Percentiles rank a stretch among this genome's conserved stretches.
Evolutionary conservation across 495 filamentous ascomycete species (phyloP).

Genomic region (Pseudomonodictys pantanalensis): DNA sequence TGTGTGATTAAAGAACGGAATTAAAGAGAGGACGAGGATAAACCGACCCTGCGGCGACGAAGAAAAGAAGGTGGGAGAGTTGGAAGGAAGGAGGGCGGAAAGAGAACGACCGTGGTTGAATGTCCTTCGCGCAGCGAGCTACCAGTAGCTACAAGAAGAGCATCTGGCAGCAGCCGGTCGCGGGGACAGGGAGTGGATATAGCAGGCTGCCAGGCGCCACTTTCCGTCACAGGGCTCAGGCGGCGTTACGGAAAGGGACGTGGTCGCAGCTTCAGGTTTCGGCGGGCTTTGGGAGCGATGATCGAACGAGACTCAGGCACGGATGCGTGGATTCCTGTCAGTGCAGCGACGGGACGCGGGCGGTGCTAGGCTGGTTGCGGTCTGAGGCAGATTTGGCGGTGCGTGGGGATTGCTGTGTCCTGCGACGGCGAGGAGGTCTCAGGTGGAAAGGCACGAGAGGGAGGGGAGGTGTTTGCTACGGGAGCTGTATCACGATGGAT

Average conservation of each 20-base stretch:
- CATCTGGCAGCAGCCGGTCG: conserved; percentile 20
- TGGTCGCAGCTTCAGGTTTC: background rate
- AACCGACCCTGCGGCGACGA: conserved; percentile 28
- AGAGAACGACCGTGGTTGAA: conserved; percentile 12
- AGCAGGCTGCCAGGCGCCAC: conserved; percentile 20
- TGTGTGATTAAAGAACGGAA: conserved; percentile 12
- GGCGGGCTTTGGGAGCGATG: background rate
- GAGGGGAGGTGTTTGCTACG: background rate
- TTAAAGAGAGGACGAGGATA: conserved; percentile 28
- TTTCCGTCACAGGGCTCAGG: background rate
- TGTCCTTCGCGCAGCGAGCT: conserved; percentile 35
- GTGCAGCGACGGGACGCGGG: background rate
- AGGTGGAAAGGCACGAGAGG: background rate
- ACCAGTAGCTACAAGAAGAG: conserved; percentile 32
- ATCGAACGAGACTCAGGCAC: conserved; percentile 25
- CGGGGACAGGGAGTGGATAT: conserved; percentile 28
- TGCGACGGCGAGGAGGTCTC: conserved; percentile 2
- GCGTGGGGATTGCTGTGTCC: background rate
- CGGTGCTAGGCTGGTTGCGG: background rate
- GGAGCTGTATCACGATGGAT: conserved; percentile 23
- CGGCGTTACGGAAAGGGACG: background rate
- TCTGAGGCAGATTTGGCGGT: conserved; percentile 23
- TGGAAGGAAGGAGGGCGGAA: too few relatives aligned
- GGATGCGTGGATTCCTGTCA: too few relatives aligned
- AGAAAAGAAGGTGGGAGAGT: conserved; percentile 4